These are phyloP conservation scores for Populus hybrid DNA, from an alignment of 441 rosid genomes.

Conservation along the genomic window DNA sequence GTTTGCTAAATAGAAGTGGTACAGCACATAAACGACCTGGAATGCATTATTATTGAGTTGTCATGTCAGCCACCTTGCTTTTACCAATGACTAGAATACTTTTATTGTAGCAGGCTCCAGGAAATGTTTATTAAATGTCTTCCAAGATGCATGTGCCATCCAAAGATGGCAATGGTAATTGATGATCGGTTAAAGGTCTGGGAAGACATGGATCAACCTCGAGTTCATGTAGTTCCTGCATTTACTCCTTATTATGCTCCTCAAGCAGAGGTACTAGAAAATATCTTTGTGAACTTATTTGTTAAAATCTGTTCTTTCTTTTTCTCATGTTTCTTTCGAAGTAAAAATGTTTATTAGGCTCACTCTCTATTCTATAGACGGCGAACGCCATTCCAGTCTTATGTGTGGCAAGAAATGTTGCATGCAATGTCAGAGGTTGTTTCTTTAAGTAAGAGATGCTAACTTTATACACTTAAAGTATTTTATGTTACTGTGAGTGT, in stretches of 20 bases:
- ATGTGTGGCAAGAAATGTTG: slow-evolving; percentile 98
- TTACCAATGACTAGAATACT: slow-evolving; percentile 1
- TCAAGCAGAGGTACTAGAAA: slow-evolving; percentile 74
- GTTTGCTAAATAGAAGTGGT: not conserved
- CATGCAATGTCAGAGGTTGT: slow-evolving; percentile 95
- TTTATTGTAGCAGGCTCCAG: slow-evolving; percentile 55
- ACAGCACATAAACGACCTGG: not conserved
- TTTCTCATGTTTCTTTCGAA: slow-evolving; percentile 10
- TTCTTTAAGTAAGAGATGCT: slow-evolving; percentile 79
- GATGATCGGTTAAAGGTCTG: slow-evolving; percentile 97
- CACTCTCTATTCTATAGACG: slow-evolving; percentile 44
- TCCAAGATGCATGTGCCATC: slow-evolving; percentile 86
- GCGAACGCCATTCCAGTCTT: slow-evolving; percentile 82
- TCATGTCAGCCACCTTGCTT: not conserved
- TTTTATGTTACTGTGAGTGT: not conserved
- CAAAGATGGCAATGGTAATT: slow-evolving; percentile 98
- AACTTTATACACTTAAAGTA: slow-evolving; percentile 14
- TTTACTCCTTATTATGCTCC: slow-evolving; percentile 96
- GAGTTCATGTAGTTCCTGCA: slow-evolving; percentile 94
- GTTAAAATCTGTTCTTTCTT: not conserved
- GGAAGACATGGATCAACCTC: slow-evolving; percentile 98
- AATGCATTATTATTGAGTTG: not conserved
- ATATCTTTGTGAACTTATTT: slow-evolving; percentile 17
- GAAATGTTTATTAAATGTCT: slow-evolving; percentile 83
- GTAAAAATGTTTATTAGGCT: not conserved